Evolutionary conservation across 2,329 filamentous ascomycete species (phyloP).

Genomic region (Monascus ruber): DNA sequence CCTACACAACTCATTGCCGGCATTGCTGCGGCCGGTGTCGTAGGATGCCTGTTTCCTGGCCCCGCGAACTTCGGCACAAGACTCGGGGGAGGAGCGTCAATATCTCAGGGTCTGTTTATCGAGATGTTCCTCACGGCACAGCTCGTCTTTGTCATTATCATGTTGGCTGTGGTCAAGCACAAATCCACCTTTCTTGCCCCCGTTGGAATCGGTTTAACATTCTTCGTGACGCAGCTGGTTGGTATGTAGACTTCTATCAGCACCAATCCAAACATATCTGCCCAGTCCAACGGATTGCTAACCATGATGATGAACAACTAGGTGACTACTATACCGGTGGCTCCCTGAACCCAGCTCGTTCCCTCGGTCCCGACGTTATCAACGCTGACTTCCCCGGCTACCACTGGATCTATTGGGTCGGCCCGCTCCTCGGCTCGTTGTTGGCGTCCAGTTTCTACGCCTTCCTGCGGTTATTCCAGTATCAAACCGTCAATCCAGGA

Average conservation of each 20-base stretch:
- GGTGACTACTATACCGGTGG: constrained; percentile 39
- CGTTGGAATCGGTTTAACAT: constrained; percentile 57
- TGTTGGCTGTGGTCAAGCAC: constrained; percentile 64
- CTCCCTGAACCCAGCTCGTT: constrained; percentile 38
- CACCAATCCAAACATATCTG: background rate
- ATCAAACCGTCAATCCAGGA: constrained; percentile 34
- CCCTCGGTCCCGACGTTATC: constrained; percentile 38
- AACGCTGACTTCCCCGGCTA: constrained; percentile 34
- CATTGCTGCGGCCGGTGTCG: constrained; percentile 49
- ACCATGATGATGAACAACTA: constrained; percentile 5
- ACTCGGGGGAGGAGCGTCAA: constrained; percentile 41
- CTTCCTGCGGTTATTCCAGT: constrained; percentile 35
- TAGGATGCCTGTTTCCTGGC: constrained; percentile 48
- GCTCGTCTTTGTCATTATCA: constrained; percentile 54
- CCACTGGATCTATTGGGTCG: constrained; percentile 43
- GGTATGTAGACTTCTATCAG: constrained; percentile 16
- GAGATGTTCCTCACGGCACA: constrained; percentile 56
- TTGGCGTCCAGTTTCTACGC: constrained; percentile 40
- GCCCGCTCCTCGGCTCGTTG: constrained; percentile 34
- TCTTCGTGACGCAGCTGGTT: constrained; percentile 51
- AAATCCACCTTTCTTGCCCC: constrained; percentile 60
- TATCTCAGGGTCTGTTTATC: constrained; percentile 52
- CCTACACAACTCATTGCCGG: constrained; percentile 47
- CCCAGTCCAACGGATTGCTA: too few relatives aligned
- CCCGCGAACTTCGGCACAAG: constrained; percentile 45